A percentile compares a stretch with the other conserved stretches of the same genome.
phyloP scores from a whole-genome alignment of 345 rosid species.

The Lagerstroemia speciosa region DNA sequence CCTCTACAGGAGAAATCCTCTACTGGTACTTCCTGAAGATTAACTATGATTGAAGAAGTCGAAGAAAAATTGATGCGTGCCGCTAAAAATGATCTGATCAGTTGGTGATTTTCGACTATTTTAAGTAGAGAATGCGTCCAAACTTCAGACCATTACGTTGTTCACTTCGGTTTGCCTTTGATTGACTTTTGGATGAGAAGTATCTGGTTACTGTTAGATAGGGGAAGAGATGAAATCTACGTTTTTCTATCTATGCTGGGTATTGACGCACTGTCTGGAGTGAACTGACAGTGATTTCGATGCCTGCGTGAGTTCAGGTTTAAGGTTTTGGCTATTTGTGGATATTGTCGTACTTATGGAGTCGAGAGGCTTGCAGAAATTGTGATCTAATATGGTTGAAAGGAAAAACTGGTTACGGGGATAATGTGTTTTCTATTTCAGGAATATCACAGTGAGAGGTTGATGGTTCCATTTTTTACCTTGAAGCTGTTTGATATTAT shows the following conservation, averaged over 20 bases:
- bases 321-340: neutral
- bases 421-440: neutral
- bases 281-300: neutral
- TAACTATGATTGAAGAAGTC: neutral
- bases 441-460: neutral
- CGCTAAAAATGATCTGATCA: neutral
- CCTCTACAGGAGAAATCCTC: slow-evolving; percentile 44
- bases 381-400: too few species aligned
- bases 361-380: too few species aligned
- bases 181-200: too few species aligned
- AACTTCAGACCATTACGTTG: too few species aligned
- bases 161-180: too few species aligned
- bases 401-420: too few species aligned
- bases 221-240: neutral
- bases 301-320: neutral
- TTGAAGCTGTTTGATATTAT: too few species aligned
- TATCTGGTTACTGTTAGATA: neutral
- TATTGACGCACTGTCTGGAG: neutral
- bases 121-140: neutral
- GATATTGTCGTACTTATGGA: neutral
- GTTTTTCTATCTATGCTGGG: neutral
- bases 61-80: neutral
- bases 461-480: neutral
- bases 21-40: slow-evolving; percentile 36
- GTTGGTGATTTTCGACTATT: neutral